Evolutionary conservation across 768 basidiomycete species (phyloP), one percentile per base, ranked within the genome.

Genomic region (Leccinum broughii): DNA sequence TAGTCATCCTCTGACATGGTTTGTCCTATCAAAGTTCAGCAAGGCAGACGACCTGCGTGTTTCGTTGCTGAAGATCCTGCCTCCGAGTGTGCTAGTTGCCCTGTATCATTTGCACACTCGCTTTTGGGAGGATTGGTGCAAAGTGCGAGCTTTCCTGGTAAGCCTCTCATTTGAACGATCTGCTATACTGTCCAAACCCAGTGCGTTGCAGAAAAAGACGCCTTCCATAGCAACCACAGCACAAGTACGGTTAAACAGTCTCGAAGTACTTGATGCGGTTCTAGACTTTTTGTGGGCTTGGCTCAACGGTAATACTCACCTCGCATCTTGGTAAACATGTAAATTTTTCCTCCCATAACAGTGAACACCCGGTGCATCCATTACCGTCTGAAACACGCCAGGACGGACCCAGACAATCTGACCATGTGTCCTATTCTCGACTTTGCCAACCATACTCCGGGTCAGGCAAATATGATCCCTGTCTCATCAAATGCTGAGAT

Each of bases 281-380:
- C 60, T 64, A 61, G 81, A 87, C 65, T 92, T 85, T 64, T 71
- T 92, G 3, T 97, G 95, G 93, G 93, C 84, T 1, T 98, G 95
- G 95, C 80, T 98, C 10, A 95, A 88, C 68, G 93, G 95, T 91
- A 64, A 60, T 44, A 46, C 54, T 56, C 52, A 35, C n/a, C 35
- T 59, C 13, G 26, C 60, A 28, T 66, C 53, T 10, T 49, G 32
- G 17, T 52, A 32, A 35, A 56, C 59, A 41, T 55, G 51, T 51
- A 48, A 52, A 54, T 28, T 6, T 55, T 54, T 59, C 56, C 60
- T 48, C 52, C 20, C 24, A 22, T 37, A 53, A 64, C 66, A 94
- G 93, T 97, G 59, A 98, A 98, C 72, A 98, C 95, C 6, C 86
- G 96, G 52, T 94, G 90, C 70, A 84, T 98, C 22, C 94, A 85